phyloP scores from a whole-genome alignment of 2,329 filamentous ascomycete species.

The Xylariaceae sp. region DNA sequence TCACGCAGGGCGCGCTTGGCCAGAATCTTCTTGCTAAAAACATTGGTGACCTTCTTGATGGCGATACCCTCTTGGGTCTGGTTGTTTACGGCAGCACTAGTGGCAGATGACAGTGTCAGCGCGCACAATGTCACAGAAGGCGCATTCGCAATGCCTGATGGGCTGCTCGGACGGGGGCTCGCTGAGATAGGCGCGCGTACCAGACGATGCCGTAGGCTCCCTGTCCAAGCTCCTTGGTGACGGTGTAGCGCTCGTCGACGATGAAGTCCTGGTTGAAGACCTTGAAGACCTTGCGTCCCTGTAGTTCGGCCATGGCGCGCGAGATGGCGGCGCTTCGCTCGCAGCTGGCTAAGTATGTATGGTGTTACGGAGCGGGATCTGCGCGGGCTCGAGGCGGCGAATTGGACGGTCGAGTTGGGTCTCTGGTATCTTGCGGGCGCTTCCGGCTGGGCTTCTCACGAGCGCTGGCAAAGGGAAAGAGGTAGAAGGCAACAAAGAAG shows the following conservation, averaged over 20 bases:
- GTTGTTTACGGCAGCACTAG: conserved; percentile 84
- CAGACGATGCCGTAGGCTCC: conserved; percentile 98
- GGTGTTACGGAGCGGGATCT: no score
- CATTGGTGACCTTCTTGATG: conserved; percentile 99
- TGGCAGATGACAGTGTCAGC: conserved; percentile 7
- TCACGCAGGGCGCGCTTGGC: conserved; percentile 96
- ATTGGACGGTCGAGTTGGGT: no score
- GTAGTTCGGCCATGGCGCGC: conserved; percentile 24
- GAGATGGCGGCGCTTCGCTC: no score
- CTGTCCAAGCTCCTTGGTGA: conserved; percentile 97
- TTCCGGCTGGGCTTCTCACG: no score
- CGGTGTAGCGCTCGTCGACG: conserved; percentile 95
- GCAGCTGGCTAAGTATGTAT: no score
- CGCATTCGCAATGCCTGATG: no score
- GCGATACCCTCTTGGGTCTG: conserved; percentile 89
- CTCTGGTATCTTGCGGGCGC: no score
- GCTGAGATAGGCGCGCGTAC: conserved; percentile 41
- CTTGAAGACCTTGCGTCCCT: conserved; percentile 77
- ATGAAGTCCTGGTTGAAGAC: conserved; percentile 99
- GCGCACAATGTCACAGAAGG: not conserved
- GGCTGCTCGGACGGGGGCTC: not conserved
- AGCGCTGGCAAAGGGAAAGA: no score
- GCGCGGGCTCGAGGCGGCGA: no score
- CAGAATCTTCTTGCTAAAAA: conserved; percentile 99
- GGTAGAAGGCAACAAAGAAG: no score